phyloP scores from a whole-genome alignment of 345 rosid species.

The Kandelia obovata region DNA sequence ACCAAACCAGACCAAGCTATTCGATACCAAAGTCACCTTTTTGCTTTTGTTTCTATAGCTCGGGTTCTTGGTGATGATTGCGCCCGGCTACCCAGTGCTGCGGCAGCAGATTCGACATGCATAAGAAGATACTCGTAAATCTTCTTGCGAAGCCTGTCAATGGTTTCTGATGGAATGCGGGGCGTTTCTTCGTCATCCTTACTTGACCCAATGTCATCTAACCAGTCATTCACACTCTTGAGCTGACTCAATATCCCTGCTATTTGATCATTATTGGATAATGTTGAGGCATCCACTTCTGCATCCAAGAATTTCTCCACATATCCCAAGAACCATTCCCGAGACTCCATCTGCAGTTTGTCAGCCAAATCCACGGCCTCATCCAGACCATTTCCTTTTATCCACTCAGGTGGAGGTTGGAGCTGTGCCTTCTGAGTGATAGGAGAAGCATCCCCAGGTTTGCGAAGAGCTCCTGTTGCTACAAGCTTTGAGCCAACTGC shows the following conservation, averaged over 20 bases:
- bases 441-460: slow-evolving; percentile 42
- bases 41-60: slow-evolving; percentile 44
- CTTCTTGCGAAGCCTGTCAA: slow-evolving; percentile 73
- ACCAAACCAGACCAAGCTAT: slow-evolving; percentile 8
- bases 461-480: slow-evolving; percentile 65
- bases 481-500: slow-evolving; percentile 63
- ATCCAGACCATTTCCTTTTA: slow-evolving; percentile 56
- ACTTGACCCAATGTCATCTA: slow-evolving; percentile 59
- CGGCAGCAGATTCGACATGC: slow-evolving; percentile 93
- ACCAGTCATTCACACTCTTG: slow-evolving; percentile 93
- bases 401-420: slow-evolving; percentile 69
- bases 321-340: slow-evolving; percentile 87
- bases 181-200: slow-evolving; percentile 57
- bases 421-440: slow-evolving; percentile 41
- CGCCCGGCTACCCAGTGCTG: slow-evolving; percentile 71
- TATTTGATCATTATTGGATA: slow-evolving; percentile 75
- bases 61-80: slow-evolving; percentile 45
- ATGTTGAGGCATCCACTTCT: slow-evolving; percentile 50
- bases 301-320: slow-evolving; percentile 89
- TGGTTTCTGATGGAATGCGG: slow-evolving; percentile 54
- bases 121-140: slow-evolving; percentile 85
- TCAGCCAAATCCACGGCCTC: slow-evolving; percentile 76
- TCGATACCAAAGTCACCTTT: slow-evolving; percentile 36
- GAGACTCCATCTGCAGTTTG: slow-evolving; percentile 68
- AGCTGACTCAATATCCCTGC: slow-evolving; percentile 92